Evolutionary conservation across 2,329 filamentous ascomycete species (phyloP).

Genomic region (Leptodontidium sp.): DNA sequence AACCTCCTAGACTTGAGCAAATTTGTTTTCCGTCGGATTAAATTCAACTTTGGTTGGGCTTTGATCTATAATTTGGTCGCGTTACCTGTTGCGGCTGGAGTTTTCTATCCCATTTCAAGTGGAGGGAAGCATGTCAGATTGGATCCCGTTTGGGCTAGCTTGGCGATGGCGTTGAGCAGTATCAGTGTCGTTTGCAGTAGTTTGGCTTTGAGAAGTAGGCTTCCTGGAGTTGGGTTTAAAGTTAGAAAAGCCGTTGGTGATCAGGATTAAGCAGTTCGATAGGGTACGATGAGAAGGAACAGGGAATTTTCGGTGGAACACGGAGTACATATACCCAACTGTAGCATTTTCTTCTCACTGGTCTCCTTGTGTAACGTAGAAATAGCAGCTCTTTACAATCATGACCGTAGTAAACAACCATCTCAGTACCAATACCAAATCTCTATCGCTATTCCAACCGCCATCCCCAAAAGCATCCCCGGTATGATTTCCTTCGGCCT

Average conservation of each 20-base stretch:
- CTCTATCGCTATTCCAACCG: background rate
- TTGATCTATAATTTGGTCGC: conserved; percentile 70
- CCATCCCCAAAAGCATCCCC: background rate
- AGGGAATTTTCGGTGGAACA: background rate
- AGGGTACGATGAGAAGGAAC: background rate
- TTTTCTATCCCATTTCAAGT: conserved; percentile 65
- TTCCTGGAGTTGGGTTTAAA: conserved; percentile 50
- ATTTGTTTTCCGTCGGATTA: conserved; percentile 69
- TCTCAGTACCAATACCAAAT: background rate
- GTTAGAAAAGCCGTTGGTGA: conserved; percentile 20
- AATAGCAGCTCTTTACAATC: no score
- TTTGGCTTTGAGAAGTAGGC: conserved; percentile 65
- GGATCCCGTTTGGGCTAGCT: conserved; percentile 84
- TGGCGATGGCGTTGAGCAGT: conserved; percentile 93
- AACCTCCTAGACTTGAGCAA: conserved; percentile 66
- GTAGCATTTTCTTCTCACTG: background rate
- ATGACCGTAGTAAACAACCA: no score
- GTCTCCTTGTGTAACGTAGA: no score
- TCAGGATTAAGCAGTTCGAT: background rate
- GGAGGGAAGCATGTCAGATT: conserved; percentile 66
- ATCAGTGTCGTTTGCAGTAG: conserved; percentile 89
- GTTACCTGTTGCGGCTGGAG: conserved; percentile 71
- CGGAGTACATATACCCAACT: conserved; percentile 1
- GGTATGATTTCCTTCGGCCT: background rate
- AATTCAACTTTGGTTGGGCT: conserved; percentile 75